Conservation (phyloP, 2,329 filamentous ascomycete genomes). For the Apiospora kogelbergensis region DNA sequence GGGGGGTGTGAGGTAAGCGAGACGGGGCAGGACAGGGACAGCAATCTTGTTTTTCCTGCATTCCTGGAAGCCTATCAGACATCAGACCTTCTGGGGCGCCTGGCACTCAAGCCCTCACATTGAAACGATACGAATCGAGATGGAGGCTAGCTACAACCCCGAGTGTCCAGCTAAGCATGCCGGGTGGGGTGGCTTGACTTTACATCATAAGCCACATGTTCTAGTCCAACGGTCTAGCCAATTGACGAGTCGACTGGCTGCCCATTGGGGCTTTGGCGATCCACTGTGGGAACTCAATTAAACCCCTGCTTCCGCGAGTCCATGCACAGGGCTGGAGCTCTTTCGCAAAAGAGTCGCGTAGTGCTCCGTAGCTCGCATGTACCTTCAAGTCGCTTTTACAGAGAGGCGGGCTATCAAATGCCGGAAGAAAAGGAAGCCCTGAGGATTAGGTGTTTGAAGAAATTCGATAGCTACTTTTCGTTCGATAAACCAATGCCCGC, state of each 20-base stretch:
- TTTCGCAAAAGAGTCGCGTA: background rate
- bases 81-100: background rate
- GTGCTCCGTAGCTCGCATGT: background rate
- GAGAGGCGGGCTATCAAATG: background rate
- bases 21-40: background rate
- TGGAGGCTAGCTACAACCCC: slow-evolving; percentile 7
- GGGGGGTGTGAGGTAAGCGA: background rate
- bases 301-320: background rate
- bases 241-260: background rate
- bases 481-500: background rate
- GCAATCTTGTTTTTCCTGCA: slow-evolving; percentile 5
- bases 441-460: background rate
- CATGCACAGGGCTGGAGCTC: background rate
- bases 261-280: background rate
- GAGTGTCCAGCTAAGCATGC: background rate
- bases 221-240: background rate
- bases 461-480: background rate
- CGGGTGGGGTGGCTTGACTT: slow-evolving; percentile 2
- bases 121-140: background rate
- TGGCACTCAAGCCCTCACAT: background rate
- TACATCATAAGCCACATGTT: slow-evolving; percentile 6
- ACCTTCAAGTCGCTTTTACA: background rate
- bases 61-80: background rate
- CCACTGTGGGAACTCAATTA: background rate
- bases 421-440: too few relatives aligned